phyloP scores from a whole-genome alignment of 1,139 yeast genomes.

The Blastobotrys indianensis region DNA sequence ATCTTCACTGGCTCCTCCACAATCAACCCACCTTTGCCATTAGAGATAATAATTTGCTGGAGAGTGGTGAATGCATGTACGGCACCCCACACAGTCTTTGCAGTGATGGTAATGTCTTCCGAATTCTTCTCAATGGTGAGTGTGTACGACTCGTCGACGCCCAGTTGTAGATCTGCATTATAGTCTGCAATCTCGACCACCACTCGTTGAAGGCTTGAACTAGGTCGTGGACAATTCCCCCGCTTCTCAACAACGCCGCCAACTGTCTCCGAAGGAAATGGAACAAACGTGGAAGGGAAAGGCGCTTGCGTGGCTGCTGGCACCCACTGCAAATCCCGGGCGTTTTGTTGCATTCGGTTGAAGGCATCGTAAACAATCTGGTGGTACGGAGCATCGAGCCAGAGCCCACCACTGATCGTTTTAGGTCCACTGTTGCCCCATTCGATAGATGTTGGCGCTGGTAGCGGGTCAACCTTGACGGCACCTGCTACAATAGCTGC shows the following conservation, averaged over 20 bases:
- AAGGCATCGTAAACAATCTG: conserved; percentile 19
- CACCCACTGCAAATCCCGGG: conserved; percentile 20
- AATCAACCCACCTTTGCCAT: conserved; percentile 24
- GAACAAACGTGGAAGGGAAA: conserved; percentile 17
- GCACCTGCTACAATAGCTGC: conserved; percentile 1
- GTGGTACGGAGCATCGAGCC: conserved; percentile 10
- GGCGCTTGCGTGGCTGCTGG: conserved; percentile 24
- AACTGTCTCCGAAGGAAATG: conserved; percentile 18
- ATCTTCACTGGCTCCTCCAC: conserved; percentile 39
- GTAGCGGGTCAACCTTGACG: conserved; percentile 23
- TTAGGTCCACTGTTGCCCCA: conserved; percentile 23
- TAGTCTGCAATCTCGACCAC: conserved; percentile 37
- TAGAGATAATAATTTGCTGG: conserved; percentile 40
- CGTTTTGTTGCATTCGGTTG: conserved; percentile 15
- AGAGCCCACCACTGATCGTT: conserved; percentile 13
- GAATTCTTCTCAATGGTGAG: conserved; percentile 21
- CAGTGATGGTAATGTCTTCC: conserved; percentile 28
- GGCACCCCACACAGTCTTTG: conserved; percentile 44
- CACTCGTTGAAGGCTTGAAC: conserved; percentile 7
- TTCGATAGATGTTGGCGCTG: conserved; percentile 19
- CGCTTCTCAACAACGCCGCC: no score
- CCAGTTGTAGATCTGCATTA: conserved; percentile 36
- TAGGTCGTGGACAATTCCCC: conserved; percentile 8
- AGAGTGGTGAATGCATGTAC: conserved; percentile 43
- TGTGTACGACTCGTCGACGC: conserved; percentile 41